Evolutionary conservation across 1,284 basidiomycete species (phyloP).

Genomic region (Ustilago trichophora): DNA sequence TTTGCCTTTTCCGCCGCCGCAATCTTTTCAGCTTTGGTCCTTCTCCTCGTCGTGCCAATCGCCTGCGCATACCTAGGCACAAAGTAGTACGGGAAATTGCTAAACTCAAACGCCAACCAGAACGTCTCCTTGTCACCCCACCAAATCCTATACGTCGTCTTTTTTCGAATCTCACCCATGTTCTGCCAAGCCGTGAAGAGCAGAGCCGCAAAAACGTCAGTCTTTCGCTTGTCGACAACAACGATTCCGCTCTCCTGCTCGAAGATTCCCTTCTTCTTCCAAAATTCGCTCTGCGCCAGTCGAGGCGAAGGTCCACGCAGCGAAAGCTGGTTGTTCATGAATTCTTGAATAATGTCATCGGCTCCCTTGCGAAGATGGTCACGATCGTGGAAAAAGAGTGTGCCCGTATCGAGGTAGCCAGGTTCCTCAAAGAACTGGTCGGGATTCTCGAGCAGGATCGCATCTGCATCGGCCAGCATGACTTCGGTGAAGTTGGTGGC

Average conservation of each 20-base stretch:
- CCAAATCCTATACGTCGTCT: constrained; percentile 45
- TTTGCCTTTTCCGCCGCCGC: constrained; percentile 14
- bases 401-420: constrained; percentile 48
- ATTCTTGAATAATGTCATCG: constrained; percentile 36
- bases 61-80: constrained; percentile 42
- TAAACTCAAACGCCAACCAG: constrained; percentile 48
- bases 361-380: constrained; percentile 42
- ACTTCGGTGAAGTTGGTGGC: constrained; percentile 52
- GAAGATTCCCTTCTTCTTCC: constrained; percentile 48
- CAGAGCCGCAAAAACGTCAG: constrained; percentile 41
- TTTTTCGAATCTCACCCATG: constrained; percentile 46
- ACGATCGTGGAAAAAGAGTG: constrained; percentile 52
- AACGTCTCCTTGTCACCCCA: constrained; percentile 50
- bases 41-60: constrained; percentile 20
- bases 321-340: constrained; percentile 42
- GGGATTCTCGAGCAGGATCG: constrained; percentile 41
- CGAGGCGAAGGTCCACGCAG: constrained; percentile 34
- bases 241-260: constrained; percentile 51
- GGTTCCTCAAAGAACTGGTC: constrained; percentile 42
- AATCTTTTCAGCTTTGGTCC: constrained; percentile 7
- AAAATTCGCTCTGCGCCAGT: constrained; percentile 36
- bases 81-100: constrained; percentile 48
- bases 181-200: constrained; percentile 52
- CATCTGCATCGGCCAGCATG: constrained; percentile 49
- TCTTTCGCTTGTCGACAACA: constrained; percentile 45